phyloP scores from a whole-genome alignment of 2,329 filamentous ascomycete genomes.

The Neocucurbitaria cava region DNA sequence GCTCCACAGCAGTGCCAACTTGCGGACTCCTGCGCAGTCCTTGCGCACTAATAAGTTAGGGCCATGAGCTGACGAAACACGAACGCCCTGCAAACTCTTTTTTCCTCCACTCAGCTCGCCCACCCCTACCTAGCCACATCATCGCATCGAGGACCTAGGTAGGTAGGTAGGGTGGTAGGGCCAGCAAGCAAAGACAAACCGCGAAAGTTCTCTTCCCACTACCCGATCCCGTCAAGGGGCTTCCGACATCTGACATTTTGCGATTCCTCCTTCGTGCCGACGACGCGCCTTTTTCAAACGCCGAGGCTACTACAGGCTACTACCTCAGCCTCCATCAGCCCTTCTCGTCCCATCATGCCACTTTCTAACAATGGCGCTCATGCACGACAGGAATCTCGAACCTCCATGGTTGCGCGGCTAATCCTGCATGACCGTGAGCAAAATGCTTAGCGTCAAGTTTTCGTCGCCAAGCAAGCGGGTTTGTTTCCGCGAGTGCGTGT shows the following conservation, averaged over 20 bases:
- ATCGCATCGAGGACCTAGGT: not conserved
- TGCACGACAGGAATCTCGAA: slow-evolving; percentile 23
- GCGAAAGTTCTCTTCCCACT: slow-evolving; percentile 4
- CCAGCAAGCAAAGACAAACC: no score
- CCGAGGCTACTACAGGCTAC: not conserved
- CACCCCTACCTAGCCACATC: not conserved
- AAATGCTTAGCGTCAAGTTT: slow-evolving; percentile 12
- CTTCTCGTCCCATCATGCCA: slow-evolving; percentile 11
- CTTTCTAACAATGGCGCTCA: slow-evolving; percentile 6
- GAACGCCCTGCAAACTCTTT: slow-evolving; percentile 7
- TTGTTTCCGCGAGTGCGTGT: slow-evolving; percentile 9
- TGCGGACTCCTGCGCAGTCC: slow-evolving; percentile 21
- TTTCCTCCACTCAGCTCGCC: not conserved
- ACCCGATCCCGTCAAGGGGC: slow-evolving; percentile 1
- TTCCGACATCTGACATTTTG: slow-evolving; percentile 9
- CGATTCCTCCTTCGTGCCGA: slow-evolving; percentile 14
- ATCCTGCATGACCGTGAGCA: slow-evolving; percentile 5
- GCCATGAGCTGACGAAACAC: slow-evolving; percentile 3
- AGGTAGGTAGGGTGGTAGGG: no score
- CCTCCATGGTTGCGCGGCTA: slow-evolving; percentile 17
- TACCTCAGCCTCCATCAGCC: not conserved
- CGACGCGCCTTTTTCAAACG: slow-evolving; percentile 9
- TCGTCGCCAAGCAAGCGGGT: slow-evolving; percentile 13
- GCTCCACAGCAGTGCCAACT: slow-evolving; percentile 12
- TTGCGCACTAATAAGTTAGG: slow-evolving; percentile 15